Evolutionary conservation across 208 protist species (phyloP).

Genomic region (Leishmania tarentolae): DNA sequence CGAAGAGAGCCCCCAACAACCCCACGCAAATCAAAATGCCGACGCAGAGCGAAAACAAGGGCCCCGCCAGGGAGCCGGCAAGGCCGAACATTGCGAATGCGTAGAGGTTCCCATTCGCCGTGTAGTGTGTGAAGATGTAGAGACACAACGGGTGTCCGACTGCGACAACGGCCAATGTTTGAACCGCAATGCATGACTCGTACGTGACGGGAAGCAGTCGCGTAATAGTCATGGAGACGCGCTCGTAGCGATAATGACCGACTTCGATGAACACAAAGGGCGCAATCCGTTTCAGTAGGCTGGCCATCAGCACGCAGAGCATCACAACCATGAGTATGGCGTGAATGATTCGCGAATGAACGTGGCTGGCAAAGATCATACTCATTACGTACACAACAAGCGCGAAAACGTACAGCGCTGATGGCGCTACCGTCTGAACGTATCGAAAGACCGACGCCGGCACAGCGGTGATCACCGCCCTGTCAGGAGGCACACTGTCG

Average conservation of each 20-base stretch:
- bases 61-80: background rate
- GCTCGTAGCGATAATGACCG: conserved; percentile 27
- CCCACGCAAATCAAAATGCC: conserved; percentile 20
- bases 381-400: conserved; percentile 8
- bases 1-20: conserved; percentile 5
- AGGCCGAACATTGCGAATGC: conserved; percentile 26
- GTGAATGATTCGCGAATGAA: background rate
- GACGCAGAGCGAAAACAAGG: conserved; percentile 1
- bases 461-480: conserved; percentile 13
- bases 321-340: background rate
- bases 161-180: conserved; percentile 22
- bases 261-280: conserved; percentile 19
- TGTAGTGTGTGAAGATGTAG: conserved; percentile 31
- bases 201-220: conserved; percentile 25
- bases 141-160: conserved; percentile 20
- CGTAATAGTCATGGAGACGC: conserved; percentile 21
- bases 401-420: conserved; percentile 13
- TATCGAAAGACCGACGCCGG: conserved; percentile 15
- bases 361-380: conserved; percentile 3
- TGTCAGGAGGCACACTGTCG: conserved; percentile 29
- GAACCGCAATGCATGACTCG: conserved; percentile 23
- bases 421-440: conserved; percentile 17
- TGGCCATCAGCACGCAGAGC: conserved; percentile 21
- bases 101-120: conserved; percentile 7
- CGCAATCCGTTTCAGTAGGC: conserved; percentile 17